These are phyloP conservation scores for Osmanthus fragrans DNA, from an alignment of 257 asterid species.

Conservation along the genomic window DNA sequence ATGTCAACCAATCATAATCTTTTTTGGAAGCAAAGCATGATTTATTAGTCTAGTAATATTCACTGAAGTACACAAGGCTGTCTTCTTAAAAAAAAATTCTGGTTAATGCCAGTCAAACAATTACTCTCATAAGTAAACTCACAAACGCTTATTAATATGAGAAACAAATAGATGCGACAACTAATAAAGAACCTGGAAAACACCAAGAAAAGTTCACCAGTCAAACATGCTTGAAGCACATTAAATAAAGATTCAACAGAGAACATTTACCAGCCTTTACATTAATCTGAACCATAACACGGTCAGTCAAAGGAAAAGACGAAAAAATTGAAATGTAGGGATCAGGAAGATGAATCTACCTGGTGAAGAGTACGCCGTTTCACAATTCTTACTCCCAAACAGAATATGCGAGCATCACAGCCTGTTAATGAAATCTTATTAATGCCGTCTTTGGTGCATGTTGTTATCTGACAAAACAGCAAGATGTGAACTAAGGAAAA, in stretches of 20 bases:
- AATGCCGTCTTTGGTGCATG: slow-evolving; percentile 88
- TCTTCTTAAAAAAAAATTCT: background rate
- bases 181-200: background rate
- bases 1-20: background rate
- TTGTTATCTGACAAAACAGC: slow-evolving; percentile 70
- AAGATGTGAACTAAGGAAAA: slow-evolving; percentile 31
- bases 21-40: background rate
- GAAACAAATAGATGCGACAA: background rate
- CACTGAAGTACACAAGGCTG: background rate
- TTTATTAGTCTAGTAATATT: background rate
- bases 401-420: slow-evolving; percentile 86
- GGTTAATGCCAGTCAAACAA: background rate
- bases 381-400: slow-evolving; percentile 91
- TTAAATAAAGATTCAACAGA: background rate
- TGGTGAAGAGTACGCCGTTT: slow-evolving; percentile 83
- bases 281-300: slow-evolving; percentile 10
- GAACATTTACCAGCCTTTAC: background rate
- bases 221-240: background rate
- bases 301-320: slow-evolving; percentile 1
- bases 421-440: slow-evolving; percentile 84
- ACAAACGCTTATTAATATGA: background rate
- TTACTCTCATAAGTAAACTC: background rate
- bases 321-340: slow-evolving; percentile 14
- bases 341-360: slow-evolving; percentile 43
- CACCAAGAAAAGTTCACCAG: background rate